Base-by-base conservation (phyloP, 2,329 filamentous ascomycete species). In the Chaetoscypha palmicola region DNA sequence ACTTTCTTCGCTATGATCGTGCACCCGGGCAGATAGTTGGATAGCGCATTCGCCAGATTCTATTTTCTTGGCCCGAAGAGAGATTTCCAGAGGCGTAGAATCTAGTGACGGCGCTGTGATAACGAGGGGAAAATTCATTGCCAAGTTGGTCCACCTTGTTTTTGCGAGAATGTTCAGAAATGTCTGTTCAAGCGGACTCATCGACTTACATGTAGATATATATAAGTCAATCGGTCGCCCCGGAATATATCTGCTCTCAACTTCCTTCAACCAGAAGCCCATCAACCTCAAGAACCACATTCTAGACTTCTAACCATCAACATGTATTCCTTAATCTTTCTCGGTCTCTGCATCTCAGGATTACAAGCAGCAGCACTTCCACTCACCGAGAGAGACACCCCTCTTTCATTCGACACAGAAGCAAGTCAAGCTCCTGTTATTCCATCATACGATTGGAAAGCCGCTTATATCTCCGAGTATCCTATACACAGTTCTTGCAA, bases 401-500 rank as follows among this genome's bases (percentile, higher is more conserved):
- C 38, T 22, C 38, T 40, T n/a, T 32, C 38, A 11, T 40, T 40
- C 38, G 26, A 20, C 5, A 11, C 17, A 5, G 38, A 22, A 5
- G 14, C 38, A 16, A n/a, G 11, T 31, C 38, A 32, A 31, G 12
- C 16, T 12, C 38, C 38, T 11, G 10, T 40, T 4, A 10, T 26
- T 4, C 5, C 11, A 12, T 3, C 26, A 7, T 40, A 40, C 21
- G 38, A 40, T 20, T 49, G 48, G 48, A 36, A 41, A 14, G 21
- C 43, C 3, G 44, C 43, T 20, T 46, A 43, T 19, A 24, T 43
- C 2, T 36, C 38, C 12, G 43, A 53, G 8, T 72, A 65, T 52
- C 64, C 67, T 12, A 81, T 85, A 58, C 81, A 85, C 61, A 59
- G 68, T 24, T 83, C 78, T 19, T 86, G 82, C 66, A 85, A 86